Evolutionary conservation across 2,329 filamentous ascomycete genomes (phyloP).

Genomic region (Coleophoma cylindrospora): DNA sequence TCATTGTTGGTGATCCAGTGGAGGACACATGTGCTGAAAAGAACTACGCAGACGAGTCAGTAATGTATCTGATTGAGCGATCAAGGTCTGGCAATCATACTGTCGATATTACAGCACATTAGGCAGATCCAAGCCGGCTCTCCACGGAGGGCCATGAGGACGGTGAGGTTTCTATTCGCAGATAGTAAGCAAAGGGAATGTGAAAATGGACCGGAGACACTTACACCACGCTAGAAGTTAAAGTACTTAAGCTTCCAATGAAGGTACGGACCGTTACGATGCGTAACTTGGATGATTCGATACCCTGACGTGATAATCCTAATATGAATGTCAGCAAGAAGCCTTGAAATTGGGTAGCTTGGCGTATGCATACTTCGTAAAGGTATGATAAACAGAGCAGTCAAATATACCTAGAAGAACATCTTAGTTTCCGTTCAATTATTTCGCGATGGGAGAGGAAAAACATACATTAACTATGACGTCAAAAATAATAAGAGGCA

Average conservation of each 20-base stretch:
- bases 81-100: conserved; percentile 29
- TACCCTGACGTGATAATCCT: conserved; percentile 46
- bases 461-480: not conserved
- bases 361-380: conserved; percentile 7
- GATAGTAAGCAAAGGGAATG: not conserved
- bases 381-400: conserved; percentile 15
- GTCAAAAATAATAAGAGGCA: not conserved
- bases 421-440: conserved; percentile 33
- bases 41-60: conserved; percentile 31
- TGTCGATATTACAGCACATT: conserved; percentile 59
- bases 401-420: conserved; percentile 10
- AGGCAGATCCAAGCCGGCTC: conserved; percentile 62
- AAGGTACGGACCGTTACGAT: conserved; percentile 54
- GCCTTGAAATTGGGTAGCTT: not conserved
- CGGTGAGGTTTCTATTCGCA: conserved; percentile 42
- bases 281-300: conserved; percentile 37
- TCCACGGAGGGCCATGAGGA: conserved; percentile 52
- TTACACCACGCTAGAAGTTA: conserved; percentile 50
- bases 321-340: not conserved
- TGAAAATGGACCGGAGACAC: conserved; percentile 9
- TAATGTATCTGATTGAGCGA: not conserved
- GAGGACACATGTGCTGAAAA: conserved; percentile 53
- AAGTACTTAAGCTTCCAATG: conserved; percentile 48
- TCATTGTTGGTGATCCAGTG: conserved; percentile 49
- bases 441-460: too few relatives aligned